Base-by-base conservation (phyloP, 208 protist genomes). In the Leptomonas pyrrhocoris region DNA sequence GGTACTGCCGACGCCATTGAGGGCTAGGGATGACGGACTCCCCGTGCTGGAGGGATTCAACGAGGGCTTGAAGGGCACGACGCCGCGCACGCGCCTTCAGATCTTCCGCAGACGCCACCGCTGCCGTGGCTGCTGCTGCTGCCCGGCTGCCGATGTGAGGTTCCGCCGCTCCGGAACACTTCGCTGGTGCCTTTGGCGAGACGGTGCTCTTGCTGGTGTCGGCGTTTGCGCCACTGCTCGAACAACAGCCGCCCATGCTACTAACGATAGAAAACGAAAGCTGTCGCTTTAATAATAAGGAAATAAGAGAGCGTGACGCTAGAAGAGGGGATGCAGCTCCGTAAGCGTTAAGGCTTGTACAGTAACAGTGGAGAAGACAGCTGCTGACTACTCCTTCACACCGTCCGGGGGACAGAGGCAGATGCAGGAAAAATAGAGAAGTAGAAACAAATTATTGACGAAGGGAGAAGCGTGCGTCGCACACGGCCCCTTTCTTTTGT, bases 1-100 rank as follows among this genome's bases (percentile, higher is more conserved):
- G 55, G 71, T 88, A 86, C 69, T 86, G 76, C 15, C 74, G 58
- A 2, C 88, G 70, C 88, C 88, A 93, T 46, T 71, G 80, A 5
- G 74, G 54, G 0, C 75, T 75, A 0, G 88, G 88, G 6, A 90
- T 74, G 30, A 81, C 59, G 21, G 58, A 15, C 45, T 83, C 73
- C 13, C 73, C 64, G 40, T 54, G 48, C 9, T 73, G 55, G 21
- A 86, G 70, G 25, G 67, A 77, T 27, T 78, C 73, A 13, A 86
- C 40, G 36, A 93, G 71, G n/a, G 75, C 78, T 34, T 79, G 72
- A n/a, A 76, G 30, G 4, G 83, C 83, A 16, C 70, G 66, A 19
- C 83, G 70, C 1, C 78, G 69, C 13, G 59, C 68, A 30, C 75
- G 74, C n/a, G 65, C 72, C n/a, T 77, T 57, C 40, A 64, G 69